Evolutionary conservation across 1,139 yeast species (phyloP), one percentile per base, ranked within the genome.

Genomic region (Taiozyma onychis): DNA sequence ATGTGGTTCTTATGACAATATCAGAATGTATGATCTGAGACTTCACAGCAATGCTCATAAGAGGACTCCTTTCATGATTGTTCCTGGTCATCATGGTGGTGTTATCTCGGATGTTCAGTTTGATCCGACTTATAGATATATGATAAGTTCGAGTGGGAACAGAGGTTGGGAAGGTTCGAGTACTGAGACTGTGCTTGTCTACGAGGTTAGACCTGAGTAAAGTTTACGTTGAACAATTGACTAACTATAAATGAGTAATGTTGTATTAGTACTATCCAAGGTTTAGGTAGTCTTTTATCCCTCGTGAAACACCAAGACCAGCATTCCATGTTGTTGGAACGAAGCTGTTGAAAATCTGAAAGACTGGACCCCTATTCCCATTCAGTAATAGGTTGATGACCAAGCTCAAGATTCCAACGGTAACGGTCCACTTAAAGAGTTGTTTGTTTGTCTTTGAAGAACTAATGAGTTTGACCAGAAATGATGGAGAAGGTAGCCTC

Each of bases 61-160:
- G 39, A 66, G 53, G 57, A 64, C 67, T 9, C 83, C 85, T 21
- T 80, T 81, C 59, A 63, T 74, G 52, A 79, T 81, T 50, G 71
- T 80, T 6, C 85, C 86, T 0, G 85, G 86, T 3, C 85, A 80
- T 60, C 86, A 81, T 61, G 87, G 85, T 45, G 82, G 83, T 18
- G 75, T 84, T 68, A 66, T 85, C 68, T 69, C 96, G 74, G 78
- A 81, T 47, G 71, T 87, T 56, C 74, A 79, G 55, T 85, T 91
- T 35, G 98, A 91, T 64, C 93, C 90, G 42, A 86, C 93, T 1
- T 90, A 95, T 44, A 72, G 93, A 57, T 93, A 88, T 66, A 76
- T 93, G 83, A 80, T 91, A 14, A 85, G 96, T 63, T 85, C 98
- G 1, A 87, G 96, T 67, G 99, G 99, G 8, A 88, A 87, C 58